Percentiles rank a stretch among this genome's conserved stretches.
Evolutionary conservation across 176 grass and related monocot species (phyloP).

Genomic region (Guadua angustifolia): DNA sequence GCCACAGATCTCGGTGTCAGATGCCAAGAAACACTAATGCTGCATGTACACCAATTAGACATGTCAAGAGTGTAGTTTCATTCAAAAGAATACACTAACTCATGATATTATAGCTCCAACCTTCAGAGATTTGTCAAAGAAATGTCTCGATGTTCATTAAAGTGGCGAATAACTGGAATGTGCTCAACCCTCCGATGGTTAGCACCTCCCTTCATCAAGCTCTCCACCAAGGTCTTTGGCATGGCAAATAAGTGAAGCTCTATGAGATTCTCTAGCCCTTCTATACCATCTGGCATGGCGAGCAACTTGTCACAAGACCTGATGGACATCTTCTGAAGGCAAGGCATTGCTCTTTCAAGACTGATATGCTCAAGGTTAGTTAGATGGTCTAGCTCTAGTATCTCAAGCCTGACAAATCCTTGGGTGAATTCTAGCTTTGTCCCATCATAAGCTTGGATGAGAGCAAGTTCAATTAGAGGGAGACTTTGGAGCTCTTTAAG

Average conservation of each 20-base stretch:
- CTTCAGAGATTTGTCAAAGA: slow-evolving; percentile 32
- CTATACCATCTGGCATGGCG: slow-evolving; percentile 33
- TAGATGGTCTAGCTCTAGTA: slow-evolving; percentile 42
- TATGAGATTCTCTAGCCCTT: slow-evolving; percentile 39
- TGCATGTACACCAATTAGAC: background rate
- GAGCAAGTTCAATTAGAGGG: slow-evolving; percentile 44
- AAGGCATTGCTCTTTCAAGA: slow-evolving; percentile 41
- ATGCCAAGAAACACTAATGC: background rate
- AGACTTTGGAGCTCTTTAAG: slow-evolving; percentile 46
- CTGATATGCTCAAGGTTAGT: slow-evolving; percentile 39
- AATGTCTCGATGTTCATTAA: slow-evolving; percentile 18
- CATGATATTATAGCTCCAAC: slow-evolving; percentile 18
- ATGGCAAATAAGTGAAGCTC: slow-evolving; percentile 54
- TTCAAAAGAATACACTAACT: background rate
- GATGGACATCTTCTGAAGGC: slow-evolving; percentile 54
- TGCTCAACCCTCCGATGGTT: slow-evolving; percentile 14
- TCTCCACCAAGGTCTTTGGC: slow-evolving; percentile 39
- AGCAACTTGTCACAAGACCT: slow-evolving; percentile 43
- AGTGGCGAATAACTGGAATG: slow-evolving; percentile 33
- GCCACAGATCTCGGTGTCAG: background rate
- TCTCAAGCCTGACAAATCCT: slow-evolving; percentile 51
- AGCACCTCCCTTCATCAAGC: slow-evolving; percentile 12
- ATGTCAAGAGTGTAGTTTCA: background rate
- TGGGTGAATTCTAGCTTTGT: slow-evolving; percentile 21
- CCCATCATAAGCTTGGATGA: slow-evolving; percentile 49